A percentile compares a stretch with the other conserved stretches of the same genome.
phyloP scores from a whole-genome alignment of 768 basidiomycete species.

The Macrolepiota dolichaula region DNA sequence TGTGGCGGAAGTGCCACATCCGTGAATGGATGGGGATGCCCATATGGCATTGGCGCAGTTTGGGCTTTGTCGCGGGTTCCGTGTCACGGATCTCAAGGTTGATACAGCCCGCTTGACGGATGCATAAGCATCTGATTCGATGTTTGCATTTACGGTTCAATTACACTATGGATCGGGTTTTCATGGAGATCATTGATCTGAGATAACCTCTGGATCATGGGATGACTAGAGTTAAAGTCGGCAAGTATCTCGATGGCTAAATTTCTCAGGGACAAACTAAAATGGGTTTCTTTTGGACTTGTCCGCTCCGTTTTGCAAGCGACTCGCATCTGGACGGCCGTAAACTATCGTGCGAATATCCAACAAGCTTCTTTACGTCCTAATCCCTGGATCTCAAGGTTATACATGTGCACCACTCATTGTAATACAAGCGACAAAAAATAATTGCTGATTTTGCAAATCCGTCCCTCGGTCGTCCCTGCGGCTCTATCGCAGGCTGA shows the following conservation, averaged over 20 bases:
- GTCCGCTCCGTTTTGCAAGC: conserved; percentile 38
- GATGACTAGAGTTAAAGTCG: conserved; percentile 30
- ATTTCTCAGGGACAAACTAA: conserved; percentile 31
- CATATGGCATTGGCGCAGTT: conserved; percentile 5
- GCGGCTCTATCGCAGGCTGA: conserved; percentile 17
- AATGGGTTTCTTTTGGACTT: conserved; percentile 30
- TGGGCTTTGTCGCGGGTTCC: conserved; percentile 8
- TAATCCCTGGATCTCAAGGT: conserved; percentile 33
- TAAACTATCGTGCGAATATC: conserved; percentile 32
- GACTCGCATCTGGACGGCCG: conserved; percentile 25
- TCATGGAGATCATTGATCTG: conserved; percentile 33
- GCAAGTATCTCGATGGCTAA: conserved; percentile 29
- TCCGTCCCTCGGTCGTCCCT: conserved; percentile 34
- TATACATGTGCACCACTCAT: conserved; percentile 41
- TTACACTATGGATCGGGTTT: conserved; percentile 27
- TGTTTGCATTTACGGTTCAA: conserved; percentile 30
- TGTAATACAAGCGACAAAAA: conserved; percentile 61
- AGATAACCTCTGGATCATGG: conserved; percentile 30
- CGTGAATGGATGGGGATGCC: not conserved
- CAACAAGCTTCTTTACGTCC: conserved; percentile 37
- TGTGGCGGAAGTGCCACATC: not conserved
- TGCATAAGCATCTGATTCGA: conserved; percentile 18
- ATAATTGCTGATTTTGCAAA: conserved; percentile 37
- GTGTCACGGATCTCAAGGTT: conserved; percentile 7
- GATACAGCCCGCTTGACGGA: conserved; percentile 6